Evolutionary conservation across 2,329 filamentous ascomycete genomes (phyloP).

Genomic region (Alternaria angustiovoidea): DNA sequence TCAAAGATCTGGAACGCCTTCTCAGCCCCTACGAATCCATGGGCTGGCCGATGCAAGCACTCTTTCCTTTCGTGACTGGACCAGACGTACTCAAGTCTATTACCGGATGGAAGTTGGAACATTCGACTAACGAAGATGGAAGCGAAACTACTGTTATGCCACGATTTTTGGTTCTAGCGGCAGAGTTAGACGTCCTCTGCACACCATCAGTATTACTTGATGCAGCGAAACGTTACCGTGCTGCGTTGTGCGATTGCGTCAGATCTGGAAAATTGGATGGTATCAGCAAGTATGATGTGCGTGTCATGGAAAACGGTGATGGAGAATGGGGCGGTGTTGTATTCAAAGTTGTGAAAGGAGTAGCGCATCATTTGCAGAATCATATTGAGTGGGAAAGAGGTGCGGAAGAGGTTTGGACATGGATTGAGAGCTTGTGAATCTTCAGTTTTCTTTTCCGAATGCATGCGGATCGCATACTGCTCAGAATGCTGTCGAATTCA

Average conservation of each 20-base stretch:
- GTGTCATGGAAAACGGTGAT: neutral
- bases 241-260: constrained; percentile 43
- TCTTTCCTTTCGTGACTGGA: constrained; percentile 55
- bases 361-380: constrained; percentile 64
- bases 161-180: constrained; percentile 36
- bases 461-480: neutral
- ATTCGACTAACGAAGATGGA: constrained; percentile 30
- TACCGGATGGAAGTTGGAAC: constrained; percentile 47
- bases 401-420: constrained; percentile 56
- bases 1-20: constrained; percentile 55
- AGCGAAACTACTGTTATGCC: constrained; percentile 7
- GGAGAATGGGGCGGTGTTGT: constrained; percentile 47
- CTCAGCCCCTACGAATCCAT: constrained; percentile 62
- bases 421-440: constrained; percentile 41
- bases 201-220: constrained; percentile 41
- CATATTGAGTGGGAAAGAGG: constrained; percentile 60
- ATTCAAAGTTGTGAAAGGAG: constrained; percentile 54
- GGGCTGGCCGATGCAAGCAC: constrained; percentile 61
- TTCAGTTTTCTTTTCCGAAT: neutral
- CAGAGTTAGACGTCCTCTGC: constrained; percentile 38
- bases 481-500: neutral
- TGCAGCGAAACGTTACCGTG: constrained; percentile 53
- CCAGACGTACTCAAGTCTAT: constrained; percentile 52
- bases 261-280: constrained; percentile 43
- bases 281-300: constrained; percentile 12